phyloP scores from a whole-genome alignment of 805 yeast genomes.

The Schizosaccharomyces lindneri region DNA sequence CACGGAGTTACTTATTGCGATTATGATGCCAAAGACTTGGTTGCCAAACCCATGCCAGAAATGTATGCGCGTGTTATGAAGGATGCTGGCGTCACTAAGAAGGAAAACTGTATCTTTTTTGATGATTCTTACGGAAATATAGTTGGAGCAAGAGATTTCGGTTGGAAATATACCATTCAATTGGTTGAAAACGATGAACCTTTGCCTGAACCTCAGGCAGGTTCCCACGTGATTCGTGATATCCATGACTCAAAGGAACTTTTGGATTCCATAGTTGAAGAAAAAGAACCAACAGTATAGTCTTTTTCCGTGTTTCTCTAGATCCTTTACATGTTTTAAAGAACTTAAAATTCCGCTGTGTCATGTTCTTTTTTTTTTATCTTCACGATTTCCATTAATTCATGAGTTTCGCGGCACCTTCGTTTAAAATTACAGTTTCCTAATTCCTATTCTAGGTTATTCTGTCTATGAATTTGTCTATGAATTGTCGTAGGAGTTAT shows the following conservation, averaged over 20 bases:
- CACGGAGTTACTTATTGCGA: conserved; percentile 87
- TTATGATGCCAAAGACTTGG: conserved; percentile 33
- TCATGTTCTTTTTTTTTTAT: no score
- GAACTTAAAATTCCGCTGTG: no score
- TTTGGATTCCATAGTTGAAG: background rate
- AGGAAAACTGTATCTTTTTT: conserved; percentile 38
- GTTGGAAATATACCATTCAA: background rate
- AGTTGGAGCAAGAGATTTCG: background rate
- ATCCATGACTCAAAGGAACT: background rate
- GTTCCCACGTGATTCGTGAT: background rate
- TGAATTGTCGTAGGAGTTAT: no score
- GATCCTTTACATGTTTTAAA: no score
- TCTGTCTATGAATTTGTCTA: no score
- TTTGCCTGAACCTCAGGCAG: background rate
- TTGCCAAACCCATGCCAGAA: conserved; percentile 66
- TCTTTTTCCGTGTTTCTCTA: no score
- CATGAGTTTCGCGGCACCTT: no score
- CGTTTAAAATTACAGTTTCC: no score
- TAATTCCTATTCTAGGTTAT: no score
- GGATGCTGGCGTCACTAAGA: conserved; percentile 31
- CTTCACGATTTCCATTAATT: no score
- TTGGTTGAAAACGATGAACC: background rate
- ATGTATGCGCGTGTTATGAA: conserved; percentile 19
- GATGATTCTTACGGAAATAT: conserved; percentile 28
- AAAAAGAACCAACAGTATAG: background rate